Percentiles rank a stretch among this genome's conserved stretches.
phyloP scores from a whole-genome alignment of 164 flowering plant species.

The Litsea cubeba region DNA sequence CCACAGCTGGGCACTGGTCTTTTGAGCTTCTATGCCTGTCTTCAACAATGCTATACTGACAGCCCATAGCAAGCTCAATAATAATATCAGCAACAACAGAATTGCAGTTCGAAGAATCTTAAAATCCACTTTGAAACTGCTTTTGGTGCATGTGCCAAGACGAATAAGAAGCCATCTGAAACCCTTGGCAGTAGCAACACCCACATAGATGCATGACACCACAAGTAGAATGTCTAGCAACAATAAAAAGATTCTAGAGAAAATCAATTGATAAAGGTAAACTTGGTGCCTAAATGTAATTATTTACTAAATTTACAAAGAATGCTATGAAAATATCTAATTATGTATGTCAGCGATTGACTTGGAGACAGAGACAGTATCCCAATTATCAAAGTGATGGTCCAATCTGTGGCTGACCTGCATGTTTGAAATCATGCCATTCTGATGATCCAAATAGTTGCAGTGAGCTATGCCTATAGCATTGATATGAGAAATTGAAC shows the following conservation, averaged over 20 bases:
- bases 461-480: neutral
- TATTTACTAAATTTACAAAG: neutral
- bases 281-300: neutral
- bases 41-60: constrained; percentile 39
- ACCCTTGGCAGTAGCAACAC: constrained; percentile 72
- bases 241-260: neutral
- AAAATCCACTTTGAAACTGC: constrained; percentile 32
- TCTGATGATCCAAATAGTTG: neutral
- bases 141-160: constrained; percentile 4
- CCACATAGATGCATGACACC: constrained; percentile 52
- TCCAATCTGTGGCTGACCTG: neutral
- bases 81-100: constrained; percentile 28
- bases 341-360: neutral
- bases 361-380: neutral
- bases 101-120: constrained; percentile 30
- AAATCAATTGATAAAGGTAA: neutral
- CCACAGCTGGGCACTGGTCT: constrained; percentile 58
- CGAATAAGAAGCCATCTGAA: constrained; percentile 41
- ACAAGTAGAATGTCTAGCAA: constrained; percentile 61
- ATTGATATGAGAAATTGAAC: neutral
- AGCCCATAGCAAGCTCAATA: constrained; percentile 46
- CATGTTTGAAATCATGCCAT: neutral
- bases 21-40: constrained; percentile 30
- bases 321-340: neutral
- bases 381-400: neutral